Base-by-base conservation (phyloP, 169 alveolate species). In the Eimeria falciformis region DNA sequence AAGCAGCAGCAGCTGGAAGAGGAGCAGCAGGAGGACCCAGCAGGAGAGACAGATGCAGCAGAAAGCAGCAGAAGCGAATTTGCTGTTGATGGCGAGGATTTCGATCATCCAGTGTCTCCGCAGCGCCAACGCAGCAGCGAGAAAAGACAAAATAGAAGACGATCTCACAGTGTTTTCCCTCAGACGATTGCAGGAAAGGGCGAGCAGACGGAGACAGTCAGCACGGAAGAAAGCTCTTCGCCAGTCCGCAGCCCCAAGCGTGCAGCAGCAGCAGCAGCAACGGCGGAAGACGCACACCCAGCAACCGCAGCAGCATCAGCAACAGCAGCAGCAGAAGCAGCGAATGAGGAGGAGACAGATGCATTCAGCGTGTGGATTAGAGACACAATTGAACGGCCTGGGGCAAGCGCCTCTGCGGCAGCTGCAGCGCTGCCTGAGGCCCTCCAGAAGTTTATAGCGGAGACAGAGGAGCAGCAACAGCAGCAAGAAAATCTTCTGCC, bases 351-450 rank as follows among this genome's bases (percentile, higher is more conserved):
- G 14, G 82, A 71, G 56, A 53, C 37, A 9, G 82, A 71, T 37
- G 82, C 82, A 45, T 71, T 71, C 46, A 53, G 56, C 14, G 82
- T 56, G 29, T 71, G 82, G 82, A 71, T 71, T 21, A 11, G 82
- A 7, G 82, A 37, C 58, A 71, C 82, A 6, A 25, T 71, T 12
- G 82, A 71, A 23, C 56, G 29, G 25, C 18, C 55, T 40, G 82
- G 21, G 37, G 82, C 56, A 5, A 23, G 50, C 1, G 6, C 81
- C 33, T 6, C 81, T 33, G 82, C 82, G 27, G 82, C 82, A 21
- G 82, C 82, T 71, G 82, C 27, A 33, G 21, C n/a, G 82, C 56
- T 71, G 82, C 82, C 82, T 71, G 56, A 71, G 46, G 56, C 56
- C 17, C 37, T 71, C 37, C 37, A 71, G 33, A 40, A 37, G 82